Base-by-base conservation (phyloP, 129 eudicot genomes). In the Pulicaria dysenterica region DNA sequence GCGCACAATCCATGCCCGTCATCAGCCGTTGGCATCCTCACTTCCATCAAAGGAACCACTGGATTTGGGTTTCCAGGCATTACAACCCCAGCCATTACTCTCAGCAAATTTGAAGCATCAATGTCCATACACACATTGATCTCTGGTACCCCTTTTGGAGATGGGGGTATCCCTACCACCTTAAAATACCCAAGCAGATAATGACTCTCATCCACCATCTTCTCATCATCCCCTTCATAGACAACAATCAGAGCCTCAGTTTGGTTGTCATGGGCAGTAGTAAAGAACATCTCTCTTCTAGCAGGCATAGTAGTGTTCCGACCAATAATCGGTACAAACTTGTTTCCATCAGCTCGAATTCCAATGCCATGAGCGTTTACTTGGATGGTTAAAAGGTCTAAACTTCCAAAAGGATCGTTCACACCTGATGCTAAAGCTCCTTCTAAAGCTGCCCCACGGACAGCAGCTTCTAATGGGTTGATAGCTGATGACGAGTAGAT, bases 1-100 rank as follows among this genome's bases (percentile, higher is more conserved):
- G 85, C 96, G 24, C 86, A 86, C 91, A 91, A 85, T 8, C 96
- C 96, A 77, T 89, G 91, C 9, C 96, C 96, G 69, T 89, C 97
- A 62, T 92, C 96, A n/a, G 85, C 84, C 3, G 91, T 89, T 2
- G 97, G 97, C 97, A 92, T 89, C 58, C 96, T 77, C 19, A 86
- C 96, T 59, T 89, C 91, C 83, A 89, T 72, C 31, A 68, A 59
- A 1, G 91, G 89, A 51, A 68, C 62, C 73, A 77, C 80, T 0
- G 87, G 87, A 38, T 43, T 19, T 9, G 64, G 84, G 4, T 42
- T 43, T 41, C 91, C 91, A 0, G 82, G 89, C 83, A 89, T 63
- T 14, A 83, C 17, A 2, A 85, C 91, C 61, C 94, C 91, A 13
- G 86, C 88, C 46, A 89, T 70, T 34, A 86, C 91, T 57, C 94